Percentiles rank a stretch among this genome's conserved stretches.
These are phyloP conservation scores for Annulohypoxylon maeteangense DNA, from an alignment of 495 filamentous ascomycete genomes.

Conservation along the genomic window DNA sequence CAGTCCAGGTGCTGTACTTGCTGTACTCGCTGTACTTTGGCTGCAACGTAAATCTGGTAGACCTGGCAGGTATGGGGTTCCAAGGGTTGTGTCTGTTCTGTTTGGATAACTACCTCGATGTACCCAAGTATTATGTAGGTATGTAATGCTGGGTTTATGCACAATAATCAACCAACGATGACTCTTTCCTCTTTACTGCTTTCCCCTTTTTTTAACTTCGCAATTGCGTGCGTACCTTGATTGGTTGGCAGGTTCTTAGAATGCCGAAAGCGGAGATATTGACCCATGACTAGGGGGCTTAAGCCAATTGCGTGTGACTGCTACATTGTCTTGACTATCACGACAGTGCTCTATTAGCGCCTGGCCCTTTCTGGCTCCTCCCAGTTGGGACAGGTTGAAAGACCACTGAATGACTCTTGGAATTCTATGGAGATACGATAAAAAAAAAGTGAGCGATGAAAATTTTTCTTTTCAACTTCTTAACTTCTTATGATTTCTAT, in stretches of 20 bases:
- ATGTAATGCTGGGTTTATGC: conserved; percentile 12
- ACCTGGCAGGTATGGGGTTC: conserved; percentile 21
- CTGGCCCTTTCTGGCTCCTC: conserved; percentile 32
- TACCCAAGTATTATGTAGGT: conserved; percentile 1
- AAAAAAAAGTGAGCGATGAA: conserved; percentile 8
- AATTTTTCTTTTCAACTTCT: conserved; percentile 16
- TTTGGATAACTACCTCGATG: conserved; percentile 14
- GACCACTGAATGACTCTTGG: conserved; percentile 5
- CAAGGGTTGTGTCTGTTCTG: conserved; percentile 10
- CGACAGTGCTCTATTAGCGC: conserved; percentile 45
- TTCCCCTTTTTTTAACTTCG: conserved; percentile 40
- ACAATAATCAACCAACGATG: conserved; percentile 42
- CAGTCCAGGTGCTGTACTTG: neutral
- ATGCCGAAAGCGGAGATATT: conserved; percentile 45
- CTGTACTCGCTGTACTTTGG: conserved; percentile 33
- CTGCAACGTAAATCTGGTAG: conserved; percentile 36
- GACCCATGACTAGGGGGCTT: conserved; percentile 32
- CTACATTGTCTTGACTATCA: conserved; percentile 43
- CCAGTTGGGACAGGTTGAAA: conserved; percentile 28
- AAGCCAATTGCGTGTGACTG: conserved; percentile 41
- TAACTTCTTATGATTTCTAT: conserved; percentile 3
- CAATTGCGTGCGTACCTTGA: conserved; percentile 41
- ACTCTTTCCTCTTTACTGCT: conserved; percentile 37
- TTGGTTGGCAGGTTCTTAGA: conserved; percentile 31
- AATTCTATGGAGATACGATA: conserved; percentile 13